Base-by-base conservation (phyloP, 75 land plant species). In the Sequoiadendron giganteum region DNA sequence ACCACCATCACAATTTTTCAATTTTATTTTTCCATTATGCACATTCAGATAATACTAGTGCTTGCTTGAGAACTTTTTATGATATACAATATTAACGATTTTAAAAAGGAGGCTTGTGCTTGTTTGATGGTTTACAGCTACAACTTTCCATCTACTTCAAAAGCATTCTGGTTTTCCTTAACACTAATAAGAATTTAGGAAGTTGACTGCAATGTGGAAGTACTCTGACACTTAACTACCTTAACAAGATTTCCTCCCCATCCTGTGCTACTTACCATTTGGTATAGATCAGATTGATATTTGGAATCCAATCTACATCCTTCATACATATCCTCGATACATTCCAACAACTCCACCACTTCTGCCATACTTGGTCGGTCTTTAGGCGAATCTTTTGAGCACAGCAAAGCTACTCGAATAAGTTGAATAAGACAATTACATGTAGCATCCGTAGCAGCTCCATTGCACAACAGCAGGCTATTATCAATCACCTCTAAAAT, bases 331-430 rank as follows among this genome's bases (percentile, higher is more conserved):
- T 56, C 45, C 65, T 39, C 47, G 19, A 88, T 32, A 13, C 32
- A 39, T 85, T 91, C 91, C 76, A 91, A 52, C 16, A 86, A 87
- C 8, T 87, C 78, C 76, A 89, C 91, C n/a, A 91, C 88, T 56
- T 91, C 85, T 15, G 88, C 47, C 88, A 89, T 91, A 25, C 78
- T 88, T 84, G 91, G 91, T 1, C 91, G 55, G 13, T 49, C 80
- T 4, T 89, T 91, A 19, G 91, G 90, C 16, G 28, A 32, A 52
- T 72, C 65, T 47, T 16, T 56, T 65, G 90, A 85, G 49, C 91
- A 90, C 18, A 34, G 30, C 47, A 90, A 25, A 5, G 90, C 91
- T 14, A 90, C 42, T 43, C 36, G 34, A 36, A 89, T 32, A 43
- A 91, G 76, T 32, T 72, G 76, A 72, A 72, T 72, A n/a, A 72